Evolutionary conservation across 371 early-diverging fungal genomes (phyloP).

Genomic region (Choanephora cucurbitarum): DNA sequence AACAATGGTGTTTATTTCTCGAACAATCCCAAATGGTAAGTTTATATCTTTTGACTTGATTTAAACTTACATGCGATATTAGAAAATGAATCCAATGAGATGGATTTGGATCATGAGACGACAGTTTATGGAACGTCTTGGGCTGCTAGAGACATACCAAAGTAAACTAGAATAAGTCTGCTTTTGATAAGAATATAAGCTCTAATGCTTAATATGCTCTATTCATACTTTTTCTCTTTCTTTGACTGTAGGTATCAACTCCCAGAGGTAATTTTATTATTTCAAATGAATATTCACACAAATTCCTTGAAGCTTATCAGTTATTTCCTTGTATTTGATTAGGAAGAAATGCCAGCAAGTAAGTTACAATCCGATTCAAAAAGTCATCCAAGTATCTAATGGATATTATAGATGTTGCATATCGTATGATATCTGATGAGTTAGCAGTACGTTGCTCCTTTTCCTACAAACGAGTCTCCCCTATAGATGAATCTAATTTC

Average conservation of each 20-base stretch:
- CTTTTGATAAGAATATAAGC: neutral
- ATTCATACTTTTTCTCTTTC: too few relatives aligned
- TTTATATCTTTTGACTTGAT: too few relatives aligned
- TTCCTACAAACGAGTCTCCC: too few relatives aligned
- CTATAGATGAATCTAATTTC: neutral
- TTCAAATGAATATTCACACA: neutral
- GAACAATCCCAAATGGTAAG: slow-evolving; percentile 28
- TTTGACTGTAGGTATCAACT: slow-evolving; percentile 36
- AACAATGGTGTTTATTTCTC: slow-evolving; percentile 35
- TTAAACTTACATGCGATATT: neutral
- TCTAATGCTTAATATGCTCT: too few relatives aligned
- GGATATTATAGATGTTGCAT: slow-evolving; percentile 39
- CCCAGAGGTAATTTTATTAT: slow-evolving; percentile 36
- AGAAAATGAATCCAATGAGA: neutral
- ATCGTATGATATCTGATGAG: slow-evolving; percentile 48
- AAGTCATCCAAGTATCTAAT: neutral
- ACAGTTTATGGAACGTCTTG: slow-evolving; percentile 49
- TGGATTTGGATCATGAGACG: slow-evolving; percentile 13
- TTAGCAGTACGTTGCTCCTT: slow-evolving; percentile 30
- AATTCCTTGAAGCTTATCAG: too few relatives aligned
- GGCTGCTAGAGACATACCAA: slow-evolving; percentile 46
- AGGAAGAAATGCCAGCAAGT: slow-evolving; percentile 53
- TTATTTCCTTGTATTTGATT: too few relatives aligned
- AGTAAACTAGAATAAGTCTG: slow-evolving; percentile 19
- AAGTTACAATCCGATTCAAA: slow-evolving; percentile 15